Evolutionary conservation across 1,139 yeast species (phyloP).

Genomic region (Magnusiomyces ingens): DNA sequence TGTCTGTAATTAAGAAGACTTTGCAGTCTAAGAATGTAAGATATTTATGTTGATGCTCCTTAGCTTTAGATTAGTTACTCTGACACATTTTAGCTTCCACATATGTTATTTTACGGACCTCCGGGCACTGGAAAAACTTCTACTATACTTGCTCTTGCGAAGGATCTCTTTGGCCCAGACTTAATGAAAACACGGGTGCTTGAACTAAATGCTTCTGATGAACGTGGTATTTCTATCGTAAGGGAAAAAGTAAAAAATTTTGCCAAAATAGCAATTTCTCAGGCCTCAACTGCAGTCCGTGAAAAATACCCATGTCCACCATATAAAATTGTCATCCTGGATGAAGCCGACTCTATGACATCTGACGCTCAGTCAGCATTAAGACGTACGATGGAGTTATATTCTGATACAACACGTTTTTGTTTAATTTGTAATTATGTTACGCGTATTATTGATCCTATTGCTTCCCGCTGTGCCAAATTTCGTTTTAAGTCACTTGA

Average conservation of each 20-base stretch:
- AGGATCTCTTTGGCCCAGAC: slow-evolving; percentile 62
- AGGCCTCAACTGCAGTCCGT: slow-evolving; percentile 62
- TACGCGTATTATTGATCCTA: slow-evolving; percentile 91
- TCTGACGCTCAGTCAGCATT: slow-evolving; percentile 94
- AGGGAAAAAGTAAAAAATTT: slow-evolving; percentile 88
- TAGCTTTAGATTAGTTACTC: background rate
- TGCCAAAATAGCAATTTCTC: slow-evolving; percentile 81
- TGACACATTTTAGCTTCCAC: slow-evolving; percentile 43
- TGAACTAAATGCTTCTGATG: slow-evolving; percentile 94
- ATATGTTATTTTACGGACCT: slow-evolving; percentile 94
- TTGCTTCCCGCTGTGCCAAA: slow-evolving; percentile 93
- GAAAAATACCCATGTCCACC: slow-evolving; percentile 89
- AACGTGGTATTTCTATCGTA: slow-evolving; percentile 88
- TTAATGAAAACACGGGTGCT: slow-evolving; percentile 70
- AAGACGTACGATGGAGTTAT: slow-evolving; percentile 94
- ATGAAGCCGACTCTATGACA: slow-evolving; percentile 99
- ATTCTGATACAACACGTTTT: slow-evolving; percentile 84
- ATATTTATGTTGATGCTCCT: background rate
- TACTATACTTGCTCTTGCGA: slow-evolving; percentile 81
- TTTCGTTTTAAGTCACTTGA: slow-evolving; percentile 82
- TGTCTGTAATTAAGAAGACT: slow-evolving; percentile 74
- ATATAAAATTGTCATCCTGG: slow-evolving; percentile 74
- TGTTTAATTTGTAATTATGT: slow-evolving; percentile 93
- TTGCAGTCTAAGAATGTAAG: slow-evolving; percentile 60
- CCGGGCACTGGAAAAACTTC: slow-evolving; percentile 98